These are phyloP conservation scores for Chlamydomonas applanata DNA, from an alignment of 139 green algal species.

Conservation along the genomic window DNA sequence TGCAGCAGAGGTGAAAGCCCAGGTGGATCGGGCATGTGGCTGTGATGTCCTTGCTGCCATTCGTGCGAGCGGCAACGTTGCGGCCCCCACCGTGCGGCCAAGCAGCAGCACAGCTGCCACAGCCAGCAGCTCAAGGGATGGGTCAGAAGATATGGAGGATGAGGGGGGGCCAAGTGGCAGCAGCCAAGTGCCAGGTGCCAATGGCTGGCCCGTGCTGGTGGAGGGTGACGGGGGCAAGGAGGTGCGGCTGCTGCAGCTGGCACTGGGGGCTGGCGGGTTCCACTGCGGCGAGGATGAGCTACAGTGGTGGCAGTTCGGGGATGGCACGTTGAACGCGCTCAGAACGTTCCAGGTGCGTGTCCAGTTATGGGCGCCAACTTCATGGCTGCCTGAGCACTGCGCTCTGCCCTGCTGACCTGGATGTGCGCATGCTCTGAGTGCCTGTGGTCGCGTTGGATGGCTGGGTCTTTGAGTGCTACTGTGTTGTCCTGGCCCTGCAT, in stretches of 20 bases:
- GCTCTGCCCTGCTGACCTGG: too few species aligned
- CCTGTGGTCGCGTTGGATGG: too few species aligned
- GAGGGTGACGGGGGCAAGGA: conserved; percentile 42
- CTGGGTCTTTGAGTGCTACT: too few species aligned
- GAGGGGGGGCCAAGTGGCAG: background rate
- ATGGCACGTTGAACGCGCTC: conserved; percentile 31
- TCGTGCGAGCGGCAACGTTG: background rate
- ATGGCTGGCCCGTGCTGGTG: conserved; percentile 44
- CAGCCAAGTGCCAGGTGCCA: background rate
- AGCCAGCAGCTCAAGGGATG: conserved; percentile 6
- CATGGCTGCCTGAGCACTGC: background rate
- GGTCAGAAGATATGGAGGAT: background rate
- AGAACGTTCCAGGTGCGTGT: conserved; percentile 58
- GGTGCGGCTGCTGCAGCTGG: conserved; percentile 47
- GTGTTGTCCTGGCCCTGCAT: too few species aligned
- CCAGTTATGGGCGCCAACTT: background rate
- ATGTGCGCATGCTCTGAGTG: too few species aligned
- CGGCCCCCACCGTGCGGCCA: background rate
- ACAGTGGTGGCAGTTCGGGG: conserved; percentile 60
- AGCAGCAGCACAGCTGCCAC: background rate
- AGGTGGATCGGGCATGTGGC: background rate
- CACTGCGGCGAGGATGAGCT: conserved; percentile 55
- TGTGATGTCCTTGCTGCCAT: too few species aligned
- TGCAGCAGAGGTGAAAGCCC: background rate
- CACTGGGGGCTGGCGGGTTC: conserved; percentile 38